phyloP scores from a whole-genome alignment of 306 rosid species.

The Dalbergia cultrata region DNA sequence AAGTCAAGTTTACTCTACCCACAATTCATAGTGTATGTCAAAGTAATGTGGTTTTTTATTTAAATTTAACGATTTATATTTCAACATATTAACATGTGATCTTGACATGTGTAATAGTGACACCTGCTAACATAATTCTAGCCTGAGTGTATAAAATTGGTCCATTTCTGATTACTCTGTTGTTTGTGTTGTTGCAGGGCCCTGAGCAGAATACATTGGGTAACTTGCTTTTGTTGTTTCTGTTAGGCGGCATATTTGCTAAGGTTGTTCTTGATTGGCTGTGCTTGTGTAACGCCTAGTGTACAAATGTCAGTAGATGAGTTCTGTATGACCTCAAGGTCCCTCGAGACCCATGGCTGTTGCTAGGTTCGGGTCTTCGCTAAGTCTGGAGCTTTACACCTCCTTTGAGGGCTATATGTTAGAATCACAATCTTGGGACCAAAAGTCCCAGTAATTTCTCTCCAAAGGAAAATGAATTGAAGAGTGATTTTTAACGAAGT shows the following conservation, averaged over 20 bases:
- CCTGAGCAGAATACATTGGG: constrained; percentile 97
- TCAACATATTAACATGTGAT: background rate
- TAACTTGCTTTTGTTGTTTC: constrained; percentile 72
- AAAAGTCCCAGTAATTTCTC: no score
- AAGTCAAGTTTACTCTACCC: constrained; percentile 50
- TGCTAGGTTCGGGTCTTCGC: no score
- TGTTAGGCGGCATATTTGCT: constrained; percentile 64
- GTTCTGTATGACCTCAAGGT: no score
- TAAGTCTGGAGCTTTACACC: no score
- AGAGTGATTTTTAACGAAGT: no score
- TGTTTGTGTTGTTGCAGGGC: constrained; percentile 59
- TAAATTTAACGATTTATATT: background rate
- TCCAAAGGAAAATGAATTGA: no score
- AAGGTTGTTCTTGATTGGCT: constrained; percentile 85
- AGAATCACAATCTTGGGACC: no score
- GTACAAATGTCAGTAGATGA: no score
- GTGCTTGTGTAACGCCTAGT: no score
- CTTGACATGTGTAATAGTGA: no score
- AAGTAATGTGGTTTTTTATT: background rate
- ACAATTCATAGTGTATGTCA: background rate
- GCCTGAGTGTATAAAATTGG: background rate
- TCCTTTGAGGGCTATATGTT: no score
- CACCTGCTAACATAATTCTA: background rate
- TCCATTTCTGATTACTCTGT: background rate
- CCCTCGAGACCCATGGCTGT: no score